phyloP scores from a whole-genome alignment of 305 asterid genomes.

The Nicotiana rustica region DNA sequence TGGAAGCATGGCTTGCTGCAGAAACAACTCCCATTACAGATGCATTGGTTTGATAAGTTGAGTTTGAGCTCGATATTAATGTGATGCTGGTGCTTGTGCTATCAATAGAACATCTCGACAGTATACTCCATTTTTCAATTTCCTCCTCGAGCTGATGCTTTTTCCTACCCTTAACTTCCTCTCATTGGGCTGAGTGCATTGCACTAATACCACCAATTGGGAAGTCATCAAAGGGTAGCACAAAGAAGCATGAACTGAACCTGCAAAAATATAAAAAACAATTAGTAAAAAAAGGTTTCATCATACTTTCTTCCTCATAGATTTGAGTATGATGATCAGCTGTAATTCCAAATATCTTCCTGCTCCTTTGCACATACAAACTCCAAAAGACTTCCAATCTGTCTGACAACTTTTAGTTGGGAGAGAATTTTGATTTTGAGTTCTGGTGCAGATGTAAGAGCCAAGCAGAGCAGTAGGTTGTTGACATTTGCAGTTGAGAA shows the following conservation, averaged over 20 bases:
- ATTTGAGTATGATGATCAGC: too few relatives aligned
- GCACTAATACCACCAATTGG: too few relatives aligned
- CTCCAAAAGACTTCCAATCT: conserved; percentile 89
- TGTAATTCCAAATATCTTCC: conserved; percentile 55
- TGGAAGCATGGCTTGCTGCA: conserved; percentile 46
- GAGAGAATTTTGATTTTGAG: conserved; percentile 82
- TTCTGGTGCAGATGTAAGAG: conserved; percentile 90
- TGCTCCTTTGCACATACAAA: conserved; percentile 87
- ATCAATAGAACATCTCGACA: conserved; percentile 86
- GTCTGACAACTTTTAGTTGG: conserved; percentile 82
- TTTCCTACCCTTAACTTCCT: too few relatives aligned
- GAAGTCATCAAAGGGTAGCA: too few relatives aligned
- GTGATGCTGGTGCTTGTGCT: conserved; percentile 80
- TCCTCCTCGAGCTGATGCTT: conserved; percentile 59
- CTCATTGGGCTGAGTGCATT: too few relatives aligned
- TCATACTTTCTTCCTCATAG: too few relatives aligned
- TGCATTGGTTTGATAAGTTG: conserved; percentile 68
- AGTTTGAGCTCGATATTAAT: conserved; percentile 73
- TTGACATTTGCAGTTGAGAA: conserved; percentile 81
- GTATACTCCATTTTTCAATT: conserved; percentile 80
- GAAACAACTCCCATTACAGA: conserved; percentile 54
- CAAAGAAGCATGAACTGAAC: too few relatives aligned
- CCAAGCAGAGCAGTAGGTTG: conserved; percentile 88
- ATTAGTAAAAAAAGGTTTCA: too few relatives aligned
- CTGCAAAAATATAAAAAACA: too few relatives aligned